Evolutionary conservation across 2,329 filamentous ascomycete species (phyloP).

Genomic region (Cladosporium sp.): DNA sequence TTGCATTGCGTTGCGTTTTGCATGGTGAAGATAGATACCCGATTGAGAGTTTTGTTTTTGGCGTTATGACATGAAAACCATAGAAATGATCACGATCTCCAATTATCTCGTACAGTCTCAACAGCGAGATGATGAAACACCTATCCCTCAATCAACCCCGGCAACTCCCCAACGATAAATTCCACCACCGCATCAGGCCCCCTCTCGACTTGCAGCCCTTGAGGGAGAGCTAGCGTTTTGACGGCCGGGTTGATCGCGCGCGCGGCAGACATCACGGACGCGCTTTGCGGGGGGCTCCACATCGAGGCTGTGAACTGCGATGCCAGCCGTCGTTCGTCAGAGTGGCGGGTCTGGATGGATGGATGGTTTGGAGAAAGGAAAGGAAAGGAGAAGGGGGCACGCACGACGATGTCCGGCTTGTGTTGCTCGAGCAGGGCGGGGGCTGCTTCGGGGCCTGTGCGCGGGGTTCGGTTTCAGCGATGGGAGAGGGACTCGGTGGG

Average conservation of each 20-base stretch:
- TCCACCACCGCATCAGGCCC: constrained; percentile 53
- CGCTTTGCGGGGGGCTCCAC: constrained; percentile 48
- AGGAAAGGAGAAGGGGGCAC: constrained; percentile 14
- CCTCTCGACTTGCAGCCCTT: constrained; percentile 48
- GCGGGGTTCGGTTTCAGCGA: too few relatives aligned
- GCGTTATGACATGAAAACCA: too few relatives aligned
- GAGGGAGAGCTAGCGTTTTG: constrained; percentile 48
- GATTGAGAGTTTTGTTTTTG: too few relatives aligned
- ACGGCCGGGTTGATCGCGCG: constrained; percentile 41
- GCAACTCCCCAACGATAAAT: constrained; percentile 41
- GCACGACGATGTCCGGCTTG: constrained; percentile 41
- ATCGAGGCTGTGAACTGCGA: constrained; percentile 54
- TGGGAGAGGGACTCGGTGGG: too few relatives aligned
- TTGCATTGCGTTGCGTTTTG: neutral
- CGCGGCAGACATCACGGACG: constrained; percentile 41
- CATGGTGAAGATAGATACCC: too few relatives aligned
- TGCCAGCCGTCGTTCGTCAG: neutral
- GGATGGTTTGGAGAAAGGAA: neutral
- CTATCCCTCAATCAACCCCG: constrained; percentile 17
- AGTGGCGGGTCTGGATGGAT: too few relatives aligned
- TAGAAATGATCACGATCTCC: too few relatives aligned
- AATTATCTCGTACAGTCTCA: too few relatives aligned
- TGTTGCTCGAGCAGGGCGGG: constrained; percentile 10
- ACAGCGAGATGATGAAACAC: too few relatives aligned
- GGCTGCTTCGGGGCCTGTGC: constrained; percentile 14